Evolutionary conservation across 495 filamentous ascomycete species (phyloP).

Genomic region (Podospora appendiculata): DNA sequence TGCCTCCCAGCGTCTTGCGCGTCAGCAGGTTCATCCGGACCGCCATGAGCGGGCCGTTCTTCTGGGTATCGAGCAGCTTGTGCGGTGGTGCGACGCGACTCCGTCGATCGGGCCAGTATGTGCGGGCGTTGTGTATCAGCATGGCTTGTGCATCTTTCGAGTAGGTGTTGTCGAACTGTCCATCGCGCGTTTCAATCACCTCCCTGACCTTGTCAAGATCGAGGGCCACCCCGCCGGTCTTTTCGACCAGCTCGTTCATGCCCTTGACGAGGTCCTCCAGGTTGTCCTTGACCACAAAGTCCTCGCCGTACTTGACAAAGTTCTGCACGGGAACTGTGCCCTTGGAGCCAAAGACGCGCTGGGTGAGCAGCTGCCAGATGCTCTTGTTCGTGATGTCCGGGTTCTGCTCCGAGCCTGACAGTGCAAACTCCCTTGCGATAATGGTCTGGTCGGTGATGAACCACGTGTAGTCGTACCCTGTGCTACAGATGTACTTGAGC

Average conservation of each 20-base stretch:
- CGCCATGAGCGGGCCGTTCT: slow-evolving; percentile 41
- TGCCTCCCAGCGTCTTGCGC: slow-evolving; percentile 43
- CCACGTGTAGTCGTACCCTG: slow-evolving; percentile 48
- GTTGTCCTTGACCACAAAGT: slow-evolving; percentile 41
- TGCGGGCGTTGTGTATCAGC: slow-evolving; percentile 40
- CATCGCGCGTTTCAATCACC: slow-evolving; percentile 37
- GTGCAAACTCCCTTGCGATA: slow-evolving; percentile 43
- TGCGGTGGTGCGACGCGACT: slow-evolving; percentile 38
- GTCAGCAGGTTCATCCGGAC: slow-evolving; percentile 45
- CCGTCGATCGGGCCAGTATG: slow-evolving; percentile 39
- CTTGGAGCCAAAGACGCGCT: slow-evolving; percentile 37
- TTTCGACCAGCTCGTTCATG: slow-evolving; percentile 40
- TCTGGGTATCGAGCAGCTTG: slow-evolving; percentile 32
- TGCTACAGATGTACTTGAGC: slow-evolving; percentile 44
- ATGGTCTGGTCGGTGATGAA: slow-evolving; percentile 45
- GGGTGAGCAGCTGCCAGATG: slow-evolving; percentile 34
- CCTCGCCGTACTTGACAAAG: slow-evolving; percentile 41
- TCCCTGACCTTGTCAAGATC: slow-evolving; percentile 28
- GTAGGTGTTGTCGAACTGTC: slow-evolving; percentile 38
- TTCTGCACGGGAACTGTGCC: slow-evolving; percentile 40
- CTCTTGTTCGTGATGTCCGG: slow-evolving; percentile 45
- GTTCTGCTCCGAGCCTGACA: slow-evolving; percentile 49
- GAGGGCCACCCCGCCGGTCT: slow-evolving; percentile 21
- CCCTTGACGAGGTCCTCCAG: slow-evolving; percentile 36
- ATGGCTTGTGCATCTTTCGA: slow-evolving; percentile 47